These are phyloP conservation scores for Colletotrichum plurivorum DNA, from an alignment of 2,329 filamentous ascomycete species.

Conservation along the genomic window DNA sequence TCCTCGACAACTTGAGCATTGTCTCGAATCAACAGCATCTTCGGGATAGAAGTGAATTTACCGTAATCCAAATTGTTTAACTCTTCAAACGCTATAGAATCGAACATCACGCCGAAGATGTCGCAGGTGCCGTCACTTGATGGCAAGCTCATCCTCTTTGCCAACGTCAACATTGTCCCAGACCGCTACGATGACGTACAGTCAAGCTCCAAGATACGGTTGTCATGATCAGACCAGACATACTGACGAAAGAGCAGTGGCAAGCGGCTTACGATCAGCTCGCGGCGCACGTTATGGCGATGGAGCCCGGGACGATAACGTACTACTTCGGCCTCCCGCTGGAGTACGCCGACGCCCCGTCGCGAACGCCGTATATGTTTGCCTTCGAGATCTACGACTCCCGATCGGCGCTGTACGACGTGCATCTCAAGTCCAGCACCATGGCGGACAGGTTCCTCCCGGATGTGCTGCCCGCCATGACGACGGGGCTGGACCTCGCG, in stretches of 20 bases:
- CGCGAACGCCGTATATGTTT: slow-evolving; percentile 44
- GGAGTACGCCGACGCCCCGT: slow-evolving; percentile 42
- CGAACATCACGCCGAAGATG: background rate
- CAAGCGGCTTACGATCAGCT: slow-evolving; percentile 57
- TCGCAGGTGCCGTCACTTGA: slow-evolving; percentile 1
- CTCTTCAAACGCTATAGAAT: background rate
- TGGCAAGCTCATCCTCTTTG: slow-evolving; percentile 41
- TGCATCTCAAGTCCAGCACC: slow-evolving; percentile 43
- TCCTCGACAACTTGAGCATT: too few species aligned
- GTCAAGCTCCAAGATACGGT: background rate
- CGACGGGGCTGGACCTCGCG: slow-evolving; percentile 44
- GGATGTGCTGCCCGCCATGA: slow-evolving; percentile 42
- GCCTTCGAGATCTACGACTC: slow-evolving; percentile 44
- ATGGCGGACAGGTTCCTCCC: slow-evolving; percentile 43
- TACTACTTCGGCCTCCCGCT: slow-evolving; percentile 60
- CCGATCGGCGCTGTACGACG: slow-evolving; percentile 43
- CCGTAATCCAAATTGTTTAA: too few species aligned
- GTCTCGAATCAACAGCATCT: background rate
- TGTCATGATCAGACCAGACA: background rate
- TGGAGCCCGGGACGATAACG: slow-evolving; percentile 53
- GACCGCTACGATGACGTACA: slow-evolving; percentile 51
- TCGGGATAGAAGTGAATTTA: too few species aligned
- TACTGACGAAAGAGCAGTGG: slow-evolving; percentile 48
- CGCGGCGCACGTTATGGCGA: slow-evolving; percentile 50
- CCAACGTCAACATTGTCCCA: slow-evolving; percentile 54